Percentiles rank a stretch among this genome's conserved stretches.
phyloP scores from a whole-genome alignment of 2,329 filamentous ascomycete species.

The Fusarium sublunatum region DNA sequence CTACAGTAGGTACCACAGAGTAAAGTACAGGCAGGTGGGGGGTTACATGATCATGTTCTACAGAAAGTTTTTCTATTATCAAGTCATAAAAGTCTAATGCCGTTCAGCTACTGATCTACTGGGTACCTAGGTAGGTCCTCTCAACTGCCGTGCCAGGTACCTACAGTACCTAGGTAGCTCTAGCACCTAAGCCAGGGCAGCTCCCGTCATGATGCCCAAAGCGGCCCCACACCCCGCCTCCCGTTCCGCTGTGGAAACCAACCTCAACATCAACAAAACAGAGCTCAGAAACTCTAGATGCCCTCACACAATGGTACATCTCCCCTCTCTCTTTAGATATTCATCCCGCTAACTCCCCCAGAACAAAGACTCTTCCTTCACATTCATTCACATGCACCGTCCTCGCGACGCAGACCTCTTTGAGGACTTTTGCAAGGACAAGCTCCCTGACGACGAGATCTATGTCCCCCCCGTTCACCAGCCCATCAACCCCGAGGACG shows the following conservation, averaged over 20 bases:
- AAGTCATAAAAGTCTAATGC: no score
- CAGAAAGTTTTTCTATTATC: no score
- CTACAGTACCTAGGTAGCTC: no score
- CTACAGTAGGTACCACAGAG: no score
- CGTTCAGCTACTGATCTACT: no score
- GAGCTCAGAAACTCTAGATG: constrained; percentile 13
- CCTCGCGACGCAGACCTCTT: constrained; percentile 81
- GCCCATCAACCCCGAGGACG: constrained; percentile 86
- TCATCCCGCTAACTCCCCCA: constrained; percentile 44
- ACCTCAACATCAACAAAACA: constrained; percentile 26
- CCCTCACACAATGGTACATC: constrained; percentile 19
- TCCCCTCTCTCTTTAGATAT: no score
- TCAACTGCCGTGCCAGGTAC: background rate
- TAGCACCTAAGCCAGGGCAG: background rate
- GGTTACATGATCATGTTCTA: no score
- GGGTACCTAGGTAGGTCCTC: no score
- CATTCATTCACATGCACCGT: constrained; percentile 79
- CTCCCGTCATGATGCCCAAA: background rate
- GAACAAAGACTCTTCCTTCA: constrained; percentile 81
- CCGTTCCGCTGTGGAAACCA: constrained; percentile 20
- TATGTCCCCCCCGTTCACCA: constrained; percentile 84
- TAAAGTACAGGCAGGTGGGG: no score
- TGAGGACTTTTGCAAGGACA: constrained; percentile 79
- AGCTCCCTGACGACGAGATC: constrained; percentile 80
- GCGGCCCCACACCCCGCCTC: constrained; percentile 34